Evolutionary conservation across 345 rosid genomes (phyloP), one percentile per base, ranked within the genome.

Genomic region (Sisymbrium irio): DNA sequence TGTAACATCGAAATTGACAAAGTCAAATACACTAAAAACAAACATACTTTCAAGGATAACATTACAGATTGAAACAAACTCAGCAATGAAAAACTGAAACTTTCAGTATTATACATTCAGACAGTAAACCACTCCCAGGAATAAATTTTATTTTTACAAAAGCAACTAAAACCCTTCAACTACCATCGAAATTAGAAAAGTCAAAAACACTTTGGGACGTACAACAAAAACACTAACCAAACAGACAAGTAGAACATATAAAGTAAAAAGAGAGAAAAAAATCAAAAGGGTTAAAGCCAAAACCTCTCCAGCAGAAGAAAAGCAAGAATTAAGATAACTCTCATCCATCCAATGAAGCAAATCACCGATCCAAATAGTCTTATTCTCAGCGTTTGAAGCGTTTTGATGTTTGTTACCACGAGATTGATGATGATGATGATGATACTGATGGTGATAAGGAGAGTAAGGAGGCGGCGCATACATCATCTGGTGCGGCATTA

Each of bases 291-390:
- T 54, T 9, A 3, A 33, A 57, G 25, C 22, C 7, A 37, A 40
- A 14, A 95, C 98, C 99, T 95, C 97, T 72, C 96, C 93, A 7
- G 91, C 70, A 58, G 90, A 81, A 77, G 77, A 87, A 62, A 95
- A 95, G 68, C 89, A 88, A 65, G 67, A 85, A 40, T 72, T 80
- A 50, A 89, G 89, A 67, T 95, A 92, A 65, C 27, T 87, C 83
- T 95, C 99, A 45, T 95, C 97, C 99, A 95, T 92, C 99, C 99
- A 95, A 30, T 85, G 97, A 79, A 87, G 89, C 83, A 95, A 88
- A 83, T 95, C 99, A 22, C 99, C 99, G 65, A 92, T 85, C 99
- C 99, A 95, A 39, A 95, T 55, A 6, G 97, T 85, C 73, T 85
- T 88, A 71, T 92, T 92, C 58, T 92, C 97, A 25, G 84, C 79